Base-by-base conservation (phyloP, 106 monocot species). In the Phalaenopsis aphrodite region DNA sequence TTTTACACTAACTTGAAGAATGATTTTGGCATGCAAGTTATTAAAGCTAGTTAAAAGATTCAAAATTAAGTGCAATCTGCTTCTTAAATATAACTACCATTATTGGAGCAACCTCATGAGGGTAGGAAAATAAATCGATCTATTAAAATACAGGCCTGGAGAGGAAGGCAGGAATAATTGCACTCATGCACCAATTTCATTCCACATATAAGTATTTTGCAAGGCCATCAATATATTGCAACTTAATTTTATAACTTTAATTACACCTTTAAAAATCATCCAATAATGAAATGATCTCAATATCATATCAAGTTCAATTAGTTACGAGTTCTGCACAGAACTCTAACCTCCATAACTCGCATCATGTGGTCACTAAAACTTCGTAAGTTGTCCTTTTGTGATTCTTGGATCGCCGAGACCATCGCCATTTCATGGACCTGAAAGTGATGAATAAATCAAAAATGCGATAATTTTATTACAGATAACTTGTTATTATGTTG, bases 391-490 rank as follows among this genome's bases (percentile, higher is more conserved):
- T 99, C 99, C 82, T 93, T 95, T 78, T 95, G 99, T 77, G 99
- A 91, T 90, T 95, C 99, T 88, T 99, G 99, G 68, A 99, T 89
- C 43, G 95, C 85, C 39, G 99, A 99, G 30, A 95, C 88, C 85
- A 99, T 93, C 79, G 99, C 82, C 93, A 99, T 95, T 87, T 99
- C 99, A 91, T 99, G 99, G 68, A 99, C 86, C 99, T 99, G 83
- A 57, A 81, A 76, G 56, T 41, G 37, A 16, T 68, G 17, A 67
- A 30, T 36, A 3, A 42, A 48, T 41, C 41, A 71, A 41, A 41
- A 41, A 2, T 17, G 5, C 41, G 5, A 67, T 2, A 67, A 7
- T 36, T 10, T 36, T 38, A 71, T 38, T 71, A 4, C 12, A 12
- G 6, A 71, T 16, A 3, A 71, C 12, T 71, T 71, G 64, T 23